Conservation (phyloP, 805 yeast species). For the Kodamaea laetipori region DNA sequence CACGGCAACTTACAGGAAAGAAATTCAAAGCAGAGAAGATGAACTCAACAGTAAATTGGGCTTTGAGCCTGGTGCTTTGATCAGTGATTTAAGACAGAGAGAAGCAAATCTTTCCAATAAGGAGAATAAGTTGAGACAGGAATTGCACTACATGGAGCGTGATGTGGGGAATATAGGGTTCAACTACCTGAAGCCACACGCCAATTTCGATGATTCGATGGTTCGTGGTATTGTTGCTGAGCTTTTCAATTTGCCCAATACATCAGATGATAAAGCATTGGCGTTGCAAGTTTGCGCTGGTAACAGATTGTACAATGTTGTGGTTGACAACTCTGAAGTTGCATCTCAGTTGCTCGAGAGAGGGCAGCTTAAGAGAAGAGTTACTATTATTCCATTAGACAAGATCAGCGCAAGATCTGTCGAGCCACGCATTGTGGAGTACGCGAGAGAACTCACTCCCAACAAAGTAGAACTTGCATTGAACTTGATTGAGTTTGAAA, state of each 20-base stretch:
- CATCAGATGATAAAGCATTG: constrained; percentile 60
- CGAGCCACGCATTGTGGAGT: constrained; percentile 50
- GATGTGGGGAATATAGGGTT: constrained; percentile 76
- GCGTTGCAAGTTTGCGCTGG: constrained; percentile 97
- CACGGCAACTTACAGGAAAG: constrained; percentile 43
- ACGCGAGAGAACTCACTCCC: constrained; percentile 80
- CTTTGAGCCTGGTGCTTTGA: constrained; percentile 48
- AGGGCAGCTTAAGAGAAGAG: constrained; percentile 78
- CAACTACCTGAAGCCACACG: constrained; percentile 63
- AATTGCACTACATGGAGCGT: constrained; percentile 59
- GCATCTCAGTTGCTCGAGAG: constrained; percentile 81
- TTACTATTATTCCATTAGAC: constrained; percentile 89
- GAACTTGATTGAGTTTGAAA: constrained; percentile 73
- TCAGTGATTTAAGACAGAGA: constrained; percentile 46
- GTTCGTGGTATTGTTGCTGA: constrained; percentile 93
- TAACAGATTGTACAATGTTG: constrained; percentile 82
- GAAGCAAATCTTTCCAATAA: constrained; percentile 49
- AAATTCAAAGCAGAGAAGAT: constrained; percentile 39
- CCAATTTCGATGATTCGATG: constrained; percentile 57
- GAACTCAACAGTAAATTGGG: constrained; percentile 54
- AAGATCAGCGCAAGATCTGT: constrained; percentile 69
- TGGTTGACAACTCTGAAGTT: constrained; percentile 83
- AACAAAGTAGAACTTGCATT: constrained; percentile 88
- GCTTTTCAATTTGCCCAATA: constrained; percentile 63
- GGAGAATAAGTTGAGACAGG: constrained; percentile 44